A percentile compares a stretch with the other conserved stretches of the same genome.
phyloP scores from a whole-genome alignment of 148 eudicot species.

The Mesembryanthemum crystallinum region DNA sequence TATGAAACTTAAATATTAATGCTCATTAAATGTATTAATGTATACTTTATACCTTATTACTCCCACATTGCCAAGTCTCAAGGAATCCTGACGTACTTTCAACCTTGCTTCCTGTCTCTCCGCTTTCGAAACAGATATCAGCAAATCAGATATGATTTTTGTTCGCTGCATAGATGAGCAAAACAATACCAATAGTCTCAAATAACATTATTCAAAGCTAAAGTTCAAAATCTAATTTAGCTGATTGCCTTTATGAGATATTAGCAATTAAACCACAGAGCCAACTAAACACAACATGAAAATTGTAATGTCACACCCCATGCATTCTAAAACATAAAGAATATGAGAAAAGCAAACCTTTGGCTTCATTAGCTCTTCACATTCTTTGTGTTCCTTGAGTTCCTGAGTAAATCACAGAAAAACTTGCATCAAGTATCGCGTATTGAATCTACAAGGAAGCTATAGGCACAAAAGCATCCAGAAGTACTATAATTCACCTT shows the following conservation, averaged over 20 bases:
- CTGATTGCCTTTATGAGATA: neutral
- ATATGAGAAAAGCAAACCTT: slow-evolving; percentile 48
- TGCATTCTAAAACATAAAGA: neutral
- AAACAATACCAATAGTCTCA: slow-evolving; percentile 6
- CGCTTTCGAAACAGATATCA: slow-evolving; percentile 94
- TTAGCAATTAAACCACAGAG: neutral
- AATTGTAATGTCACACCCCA: neutral
- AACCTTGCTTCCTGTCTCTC: slow-evolving; percentile 97
- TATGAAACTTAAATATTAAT: too few relatives aligned
- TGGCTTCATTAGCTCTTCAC: slow-evolving; percentile 79
- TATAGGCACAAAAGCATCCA: slow-evolving; percentile 11
- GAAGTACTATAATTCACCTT: slow-evolving; percentile 47
- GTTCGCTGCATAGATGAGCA: slow-evolving; percentile 61
- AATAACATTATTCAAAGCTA: neutral
- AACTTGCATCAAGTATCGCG: slow-evolving; percentile 14
- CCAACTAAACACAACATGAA: neutral
- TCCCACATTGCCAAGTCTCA: slow-evolving; percentile 96
- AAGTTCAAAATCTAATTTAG: too few relatives aligned
- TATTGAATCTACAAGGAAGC: slow-evolving; percentile 2
- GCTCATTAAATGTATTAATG: neutral
- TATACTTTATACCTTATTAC: slow-evolving; percentile 59
- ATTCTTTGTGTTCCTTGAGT: slow-evolving; percentile 75
- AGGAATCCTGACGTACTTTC: slow-evolving; percentile 91
- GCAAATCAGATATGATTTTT: slow-evolving; percentile 83
- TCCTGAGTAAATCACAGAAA: slow-evolving; percentile 50